Percentiles rank a stretch among this genome's conserved stretches.
phyloP scores from a whole-genome alignment of 2,329 filamentous ascomycete species.

The Ceratocystis harringtonii region DNA sequence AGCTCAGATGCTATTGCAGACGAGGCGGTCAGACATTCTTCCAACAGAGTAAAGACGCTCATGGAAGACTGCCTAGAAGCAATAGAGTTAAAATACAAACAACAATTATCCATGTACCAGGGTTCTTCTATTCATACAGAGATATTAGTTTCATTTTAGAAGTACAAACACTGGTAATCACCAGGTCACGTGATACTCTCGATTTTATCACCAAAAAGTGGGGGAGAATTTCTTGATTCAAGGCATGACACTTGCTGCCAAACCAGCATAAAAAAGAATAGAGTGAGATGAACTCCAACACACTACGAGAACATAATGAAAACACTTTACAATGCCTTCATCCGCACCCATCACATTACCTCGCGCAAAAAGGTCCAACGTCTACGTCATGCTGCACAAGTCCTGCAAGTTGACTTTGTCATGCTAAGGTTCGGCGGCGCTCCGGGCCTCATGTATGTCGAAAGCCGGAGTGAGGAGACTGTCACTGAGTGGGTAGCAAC shows the following conservation, averaged over 20 bases:
- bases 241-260: background rate
- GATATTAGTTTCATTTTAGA: no score
- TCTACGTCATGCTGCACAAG: constrained; percentile 47
- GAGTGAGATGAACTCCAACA: background rate
- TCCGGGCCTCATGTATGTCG: constrained; percentile 68
- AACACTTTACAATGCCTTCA: constrained; percentile 37
- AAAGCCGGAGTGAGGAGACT: constrained; percentile 37
- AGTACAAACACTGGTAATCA: no score
- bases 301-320: background rate
- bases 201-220: background rate
- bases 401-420: constrained; percentile 41
- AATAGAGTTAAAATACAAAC: background rate
- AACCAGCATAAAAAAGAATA: background rate
- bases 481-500: constrained; percentile 49
- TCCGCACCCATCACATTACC: constrained; percentile 69
- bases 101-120: no score
- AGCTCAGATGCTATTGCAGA: constrained; percentile 10
- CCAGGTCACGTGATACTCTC: background rate
- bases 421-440: constrained; percentile 52
- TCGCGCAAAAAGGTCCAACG: constrained; percentile 54
- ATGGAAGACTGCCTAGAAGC: background rate
- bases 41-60: background rate
- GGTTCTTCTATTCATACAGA: no score
- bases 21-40: background rate
- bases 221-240: background rate